A percentile compares a stretch with the other conserved stretches of the same genome.
phyloP scores from a whole-genome alignment of 768 basidiomycete species.

The Harrya chromipes region DNA sequence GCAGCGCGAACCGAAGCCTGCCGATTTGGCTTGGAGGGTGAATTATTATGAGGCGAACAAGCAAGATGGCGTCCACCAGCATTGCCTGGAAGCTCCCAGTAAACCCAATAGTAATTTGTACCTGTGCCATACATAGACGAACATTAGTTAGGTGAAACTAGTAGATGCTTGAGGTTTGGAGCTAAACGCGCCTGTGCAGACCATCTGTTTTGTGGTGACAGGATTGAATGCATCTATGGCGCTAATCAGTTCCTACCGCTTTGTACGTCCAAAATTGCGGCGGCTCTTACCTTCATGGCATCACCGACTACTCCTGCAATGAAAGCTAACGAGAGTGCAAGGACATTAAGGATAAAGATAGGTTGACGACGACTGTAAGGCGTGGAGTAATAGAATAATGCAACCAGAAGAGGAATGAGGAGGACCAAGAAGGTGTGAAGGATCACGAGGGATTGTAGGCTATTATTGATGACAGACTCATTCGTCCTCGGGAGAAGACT shows the following conservation, averaged over 20 bases:
- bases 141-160: background rate
- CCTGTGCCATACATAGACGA: background rate
- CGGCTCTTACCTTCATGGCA: conserved; percentile 1
- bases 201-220: conserved; percentile 15
- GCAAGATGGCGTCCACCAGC: conserved; percentile 23
- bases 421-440: conserved; percentile 23
- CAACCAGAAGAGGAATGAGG: conserved; percentile 19
- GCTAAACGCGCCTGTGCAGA: conserved; percentile 4
- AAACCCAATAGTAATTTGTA: conserved; percentile 20
- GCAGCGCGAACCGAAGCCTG: conserved; percentile 2
- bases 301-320: conserved; percentile 5
- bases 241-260: background rate
- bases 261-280: no score
- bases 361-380: conserved; percentile 14
- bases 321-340: conserved; percentile 8
- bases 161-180: background rate
- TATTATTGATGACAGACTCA: no score
- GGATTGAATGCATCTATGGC: conserved; percentile 19
- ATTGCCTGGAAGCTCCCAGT: conserved; percentile 22
- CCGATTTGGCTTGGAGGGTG: conserved; percentile 15
- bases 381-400: conserved; percentile 26
- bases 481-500: no score
- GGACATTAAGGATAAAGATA: conserved; percentile 26
- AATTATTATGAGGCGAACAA: conserved; percentile 23
- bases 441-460: conserved; percentile 19